A percentile compares a stretch with the other conserved stretches of the same genome.
phyloP scores from a whole-genome alignment of 148 eudicot species.

The Nepenthes mirabilis region DNA sequence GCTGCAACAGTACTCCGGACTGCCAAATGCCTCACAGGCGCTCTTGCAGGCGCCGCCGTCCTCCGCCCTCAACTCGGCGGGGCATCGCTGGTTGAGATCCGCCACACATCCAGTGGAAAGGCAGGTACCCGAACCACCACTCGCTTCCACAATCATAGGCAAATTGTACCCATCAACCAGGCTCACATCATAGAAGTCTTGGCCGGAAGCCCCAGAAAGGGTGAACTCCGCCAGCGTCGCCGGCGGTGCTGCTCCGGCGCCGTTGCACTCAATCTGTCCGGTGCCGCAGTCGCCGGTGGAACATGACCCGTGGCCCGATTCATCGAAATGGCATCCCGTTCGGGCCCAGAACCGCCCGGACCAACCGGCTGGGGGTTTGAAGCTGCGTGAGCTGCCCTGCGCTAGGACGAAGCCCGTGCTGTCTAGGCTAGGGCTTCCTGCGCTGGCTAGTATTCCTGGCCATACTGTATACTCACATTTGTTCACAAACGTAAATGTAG shows the following conservation, averaged over 20 bases:
- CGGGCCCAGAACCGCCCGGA: constrained; percentile 71
- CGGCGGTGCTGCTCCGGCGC: constrained; percentile 45
- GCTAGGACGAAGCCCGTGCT: constrained; percentile 47
- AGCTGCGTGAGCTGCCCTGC: constrained; percentile 19
- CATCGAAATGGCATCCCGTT: constrained; percentile 39
- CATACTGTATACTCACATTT: constrained; percentile 38
- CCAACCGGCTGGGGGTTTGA: constrained; percentile 38
- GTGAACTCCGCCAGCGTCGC: constrained; percentile 64
- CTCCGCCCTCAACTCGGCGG: constrained; percentile 32
- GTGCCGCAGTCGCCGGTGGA: constrained; percentile 55
- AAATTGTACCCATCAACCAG: constrained; percentile 64
- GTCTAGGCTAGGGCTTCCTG: constrained; percentile 30
- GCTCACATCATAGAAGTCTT: constrained; percentile 61
- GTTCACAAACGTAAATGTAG: constrained; percentile 40
- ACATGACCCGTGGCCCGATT: constrained; percentile 30
- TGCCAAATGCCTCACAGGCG: constrained; percentile 59
- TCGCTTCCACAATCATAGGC: constrained; percentile 35
- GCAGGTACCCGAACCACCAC: constrained; percentile 43
- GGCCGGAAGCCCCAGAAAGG: constrained; percentile 22
- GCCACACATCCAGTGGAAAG: constrained; percentile 37
- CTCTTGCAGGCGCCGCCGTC: constrained; percentile 50
- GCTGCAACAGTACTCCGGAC: constrained; percentile 50
- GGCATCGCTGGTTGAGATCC: constrained; percentile 46
- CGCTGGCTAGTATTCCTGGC: constrained; percentile 48
- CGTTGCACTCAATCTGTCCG: constrained; percentile 45